Evolutionary conservation across 345 rosid species (phyloP).

Genomic region (Pistacia atlantica): DNA sequence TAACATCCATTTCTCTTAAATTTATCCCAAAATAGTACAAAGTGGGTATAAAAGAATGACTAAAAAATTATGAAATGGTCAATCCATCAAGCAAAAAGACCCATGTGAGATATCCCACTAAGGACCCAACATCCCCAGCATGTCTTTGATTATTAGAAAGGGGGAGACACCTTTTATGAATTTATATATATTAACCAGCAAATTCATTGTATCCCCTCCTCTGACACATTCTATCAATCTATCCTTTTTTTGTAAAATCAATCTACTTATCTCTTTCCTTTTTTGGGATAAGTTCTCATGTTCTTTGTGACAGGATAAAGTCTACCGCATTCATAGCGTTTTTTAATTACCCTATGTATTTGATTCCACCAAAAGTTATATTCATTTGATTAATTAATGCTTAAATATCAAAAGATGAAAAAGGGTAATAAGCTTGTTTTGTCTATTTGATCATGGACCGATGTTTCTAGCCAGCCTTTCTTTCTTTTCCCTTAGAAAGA

Average conservation of each 20-base stretch:
- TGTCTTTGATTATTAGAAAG: slow-evolving; percentile 33
- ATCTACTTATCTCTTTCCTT: slow-evolving; percentile 25
- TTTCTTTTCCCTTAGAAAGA: too few species aligned
- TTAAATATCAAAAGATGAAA: too few species aligned
- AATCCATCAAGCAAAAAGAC: slow-evolving; percentile 31
- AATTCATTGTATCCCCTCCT: slow-evolving; percentile 57
- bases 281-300: slow-evolving; percentile 68
- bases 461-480: too few species aligned
- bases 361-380: background rate
- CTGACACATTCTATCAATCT: slow-evolving; percentile 68
- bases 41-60: background rate
- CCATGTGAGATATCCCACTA: slow-evolving; percentile 66
- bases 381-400: background rate
- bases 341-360: background rate
- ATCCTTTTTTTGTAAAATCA: slow-evolving; percentile 8
- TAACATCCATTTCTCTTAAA: slow-evolving; percentile 30
- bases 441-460: too few species aligned
- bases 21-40: slow-evolving; percentile 19
- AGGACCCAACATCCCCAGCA: slow-evolving; percentile 71
- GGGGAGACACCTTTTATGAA: slow-evolving; percentile 29
- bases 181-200: slow-evolving; percentile 36
- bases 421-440: too few species aligned
- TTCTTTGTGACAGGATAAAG: slow-evolving; percentile 54
- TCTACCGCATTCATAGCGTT: slow-evolving; percentile 19
- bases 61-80: slow-evolving; percentile 14